These are phyloP conservation scores for Narthecium ossifragum DNA, from an alignment of 106 monocot species.

Conservation along the genomic window DNA sequence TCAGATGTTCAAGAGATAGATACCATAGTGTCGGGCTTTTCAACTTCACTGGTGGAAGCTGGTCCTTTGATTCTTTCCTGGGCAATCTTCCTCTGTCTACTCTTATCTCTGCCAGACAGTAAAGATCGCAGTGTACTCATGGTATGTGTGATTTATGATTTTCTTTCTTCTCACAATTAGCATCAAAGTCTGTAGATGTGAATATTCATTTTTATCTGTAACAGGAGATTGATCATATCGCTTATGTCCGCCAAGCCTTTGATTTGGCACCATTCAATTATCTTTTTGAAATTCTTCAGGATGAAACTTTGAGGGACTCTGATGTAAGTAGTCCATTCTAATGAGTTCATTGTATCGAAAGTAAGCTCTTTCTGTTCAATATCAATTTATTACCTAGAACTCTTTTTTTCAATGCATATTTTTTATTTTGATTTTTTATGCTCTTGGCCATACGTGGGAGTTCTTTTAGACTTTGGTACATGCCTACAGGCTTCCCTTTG, in stretches of 20 bases:
- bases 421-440: background rate
- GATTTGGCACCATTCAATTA: conserved; percentile 47
- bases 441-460: too few relatives aligned
- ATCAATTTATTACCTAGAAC: background rate
- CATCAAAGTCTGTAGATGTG: background rate
- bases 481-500: too few relatives aligned
- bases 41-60: conserved; percentile 34
- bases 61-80: conserved; percentile 85
- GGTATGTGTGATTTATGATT: conserved; percentile 17
- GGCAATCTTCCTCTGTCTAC: conserved; percentile 74
- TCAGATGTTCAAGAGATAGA: conserved; percentile 80
- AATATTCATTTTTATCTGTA: background rate
- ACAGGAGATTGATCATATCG: conserved; percentile 81
- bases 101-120: conserved; percentile 62
- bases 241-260: conserved; percentile 72
- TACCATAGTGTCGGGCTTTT: conserved; percentile 62
- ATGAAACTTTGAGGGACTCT: conserved; percentile 45
- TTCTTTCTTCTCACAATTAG: background rate
- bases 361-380: background rate
- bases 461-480: too few relatives aligned
- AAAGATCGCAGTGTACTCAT: conserved; percentile 23
- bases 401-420: background rate
- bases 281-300: conserved; percentile 54
- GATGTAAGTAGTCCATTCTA: conserved; percentile 82
- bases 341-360: background rate